Evolutionary conservation across 345 rosid genomes (phyloP).

Genomic region (Moricandia arvensis): DNA sequence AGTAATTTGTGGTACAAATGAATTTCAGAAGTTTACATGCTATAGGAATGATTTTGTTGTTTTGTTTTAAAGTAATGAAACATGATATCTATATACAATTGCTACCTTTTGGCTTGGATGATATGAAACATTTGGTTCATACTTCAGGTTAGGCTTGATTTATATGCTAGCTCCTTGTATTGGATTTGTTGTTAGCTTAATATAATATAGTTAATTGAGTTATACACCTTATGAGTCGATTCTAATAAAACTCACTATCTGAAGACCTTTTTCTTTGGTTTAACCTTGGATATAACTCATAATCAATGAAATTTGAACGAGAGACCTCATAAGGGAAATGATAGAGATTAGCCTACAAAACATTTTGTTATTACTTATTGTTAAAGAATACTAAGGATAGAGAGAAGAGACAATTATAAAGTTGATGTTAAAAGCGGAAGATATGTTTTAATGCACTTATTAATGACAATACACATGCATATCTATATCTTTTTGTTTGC

Average conservation of each 20-base stretch:
- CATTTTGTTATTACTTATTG: not conserved
- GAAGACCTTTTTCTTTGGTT: not conserved
- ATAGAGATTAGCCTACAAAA: not conserved
- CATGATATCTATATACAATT: not conserved
- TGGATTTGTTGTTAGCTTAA: constrained; percentile 31
- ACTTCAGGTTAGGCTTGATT: constrained; percentile 6
- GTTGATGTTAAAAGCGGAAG: constrained; percentile 24
- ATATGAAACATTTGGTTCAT: not conserved
- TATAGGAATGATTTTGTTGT: not conserved
- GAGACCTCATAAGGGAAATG: not conserved
- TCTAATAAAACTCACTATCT: not conserved
- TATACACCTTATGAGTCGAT: not conserved
- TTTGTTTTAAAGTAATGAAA: not conserved
- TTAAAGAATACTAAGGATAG: not conserved
- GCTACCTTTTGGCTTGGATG: not conserved
- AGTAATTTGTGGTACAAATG: not conserved
- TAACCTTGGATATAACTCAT: not conserved
- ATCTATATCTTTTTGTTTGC: not conserved
- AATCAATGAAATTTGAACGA: constrained; percentile 3
- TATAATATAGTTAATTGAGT: not conserved
- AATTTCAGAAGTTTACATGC: not conserved
- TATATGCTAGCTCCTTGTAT: constrained; percentile 25
- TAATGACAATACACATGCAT: constrained; percentile 7
- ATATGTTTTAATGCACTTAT: constrained; percentile 29
- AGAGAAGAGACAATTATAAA: constrained; percentile 2